A percentile compares a stretch with the other conserved stretches of the same genome.
Conservation (phyloP, 2,329 filamentous ascomycete species). For the Trichoderma koningii region DNA sequence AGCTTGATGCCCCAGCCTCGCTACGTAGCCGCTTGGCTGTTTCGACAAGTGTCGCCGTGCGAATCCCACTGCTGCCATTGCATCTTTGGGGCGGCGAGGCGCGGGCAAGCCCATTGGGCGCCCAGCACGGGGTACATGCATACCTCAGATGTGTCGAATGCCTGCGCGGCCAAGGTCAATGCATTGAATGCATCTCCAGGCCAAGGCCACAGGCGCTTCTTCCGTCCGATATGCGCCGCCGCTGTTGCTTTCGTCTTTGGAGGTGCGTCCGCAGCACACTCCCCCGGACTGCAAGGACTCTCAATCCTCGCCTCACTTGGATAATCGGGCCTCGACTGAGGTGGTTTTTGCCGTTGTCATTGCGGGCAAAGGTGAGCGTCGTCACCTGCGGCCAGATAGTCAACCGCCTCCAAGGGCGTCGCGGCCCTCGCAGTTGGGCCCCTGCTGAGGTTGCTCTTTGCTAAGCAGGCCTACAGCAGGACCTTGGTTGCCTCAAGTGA, state of each 20-base stretch:
- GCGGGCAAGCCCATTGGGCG: neutral
- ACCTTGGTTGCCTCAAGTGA: conserved; percentile 25
- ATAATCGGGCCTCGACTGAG: neutral
- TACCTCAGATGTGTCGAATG: neutral
- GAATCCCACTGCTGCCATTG: neutral
- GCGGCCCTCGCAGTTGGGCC: conserved; percentile 5
- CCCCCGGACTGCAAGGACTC: neutral
- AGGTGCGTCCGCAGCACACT: conserved; percentile 12
- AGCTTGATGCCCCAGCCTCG: conserved; percentile 5
- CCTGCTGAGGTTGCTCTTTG: neutral
- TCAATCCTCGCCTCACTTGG: conserved; percentile 10
- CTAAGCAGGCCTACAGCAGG: neutral
- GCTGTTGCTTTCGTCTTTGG: neutral
- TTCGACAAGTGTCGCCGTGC: conserved; percentile 4
- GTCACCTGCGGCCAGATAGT: conserved; percentile 25
- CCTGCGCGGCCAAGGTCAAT: neutral
- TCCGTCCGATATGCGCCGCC: neutral
- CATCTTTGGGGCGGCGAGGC: neutral
- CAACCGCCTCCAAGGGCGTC: conserved; percentile 13
- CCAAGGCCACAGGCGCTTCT: neutral
- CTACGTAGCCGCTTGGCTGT: conserved; percentile 21
- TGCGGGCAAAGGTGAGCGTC: conserved; percentile 20
- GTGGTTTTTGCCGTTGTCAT: neutral
- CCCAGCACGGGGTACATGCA: too few relatives aligned
- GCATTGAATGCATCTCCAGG: neutral